Base-by-base conservation (phyloP, 2,329 filamentous ascomycete genomes). In the Cladosporium sp. region DNA sequence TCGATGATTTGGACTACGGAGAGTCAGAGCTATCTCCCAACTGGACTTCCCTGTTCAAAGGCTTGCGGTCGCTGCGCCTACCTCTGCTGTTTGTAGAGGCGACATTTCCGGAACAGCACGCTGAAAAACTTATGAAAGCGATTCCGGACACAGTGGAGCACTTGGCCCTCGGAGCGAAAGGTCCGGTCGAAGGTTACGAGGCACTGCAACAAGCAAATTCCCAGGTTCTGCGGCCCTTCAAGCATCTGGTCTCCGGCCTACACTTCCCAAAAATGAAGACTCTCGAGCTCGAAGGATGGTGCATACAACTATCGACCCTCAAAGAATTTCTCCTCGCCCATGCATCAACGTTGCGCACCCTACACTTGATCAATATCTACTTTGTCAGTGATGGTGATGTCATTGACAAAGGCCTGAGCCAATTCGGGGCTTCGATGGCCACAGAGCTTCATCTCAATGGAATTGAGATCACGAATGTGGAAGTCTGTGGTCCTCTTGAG, bases 231-330 rank as follows among this genome's bases (percentile, higher is more conserved):
- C 36, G 38, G 8, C 55, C 55, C n/a, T 58, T 58, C 37, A 38
- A 50, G 1, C 28, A 50, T 1, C 17, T 51, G 4, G n/a, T 58
- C 7, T 42, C 37, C 25, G 8, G 8, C 17, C 28, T 42, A 5
- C 43, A 34, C 34, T 58, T 51, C 25, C 47, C 55, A 3, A 14
- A 8, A 1, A 38, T 58, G 3, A 34, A 14, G 15, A 12, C 55
- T 2, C 55, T 58, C 37, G 45, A 58, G 7, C 17, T 58, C 25
- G 45, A 51, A 50, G 55, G 55, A 14, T 58, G 55, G 55, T 51
- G 45, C n/a, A 42, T 58, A 11, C 7, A 43, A 9, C 17, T 51
- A 2, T 20, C n/a, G 7, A 17, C 19, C 2, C 19, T 58, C 14
- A 36, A 25, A 30, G 12, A 25, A 8, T 43, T 51, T 37, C 47